These are phyloP conservation scores for Novymonas esmeraldas DNA, from an alignment of 208 protist species.

Conservation along the genomic window DNA sequence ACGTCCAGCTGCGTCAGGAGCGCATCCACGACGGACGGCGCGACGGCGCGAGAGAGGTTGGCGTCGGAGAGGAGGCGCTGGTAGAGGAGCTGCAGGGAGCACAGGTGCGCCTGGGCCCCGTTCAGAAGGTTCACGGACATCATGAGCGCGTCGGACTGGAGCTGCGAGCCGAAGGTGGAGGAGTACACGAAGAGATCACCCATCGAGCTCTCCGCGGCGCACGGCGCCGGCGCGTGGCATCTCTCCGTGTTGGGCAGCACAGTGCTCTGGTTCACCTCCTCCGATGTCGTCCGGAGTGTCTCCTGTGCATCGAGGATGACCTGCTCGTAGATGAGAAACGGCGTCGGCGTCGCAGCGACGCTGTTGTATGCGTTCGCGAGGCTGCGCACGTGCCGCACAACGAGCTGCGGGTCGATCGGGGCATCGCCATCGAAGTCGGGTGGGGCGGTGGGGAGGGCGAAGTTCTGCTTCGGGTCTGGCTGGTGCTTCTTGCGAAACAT, in stretches of 20 bases:
- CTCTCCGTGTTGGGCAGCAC: conserved; percentile 14
- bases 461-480: conserved; percentile 19
- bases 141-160: conserved; percentile 35
- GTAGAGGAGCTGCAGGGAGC: conserved; percentile 37
- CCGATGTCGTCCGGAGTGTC: conserved; percentile 13
- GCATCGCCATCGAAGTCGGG: conserved; percentile 82
- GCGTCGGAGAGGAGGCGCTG: conserved; percentile 32
- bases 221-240: conserved; percentile 9
- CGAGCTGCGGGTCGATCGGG: conserved; percentile 59
- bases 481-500: conserved; percentile 53
- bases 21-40: conserved; percentile 28
- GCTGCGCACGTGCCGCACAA: conserved; percentile 70
- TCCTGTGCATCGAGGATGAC: conserved; percentile 48
- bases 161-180: conserved; percentile 30
- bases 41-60: conserved; percentile 29
- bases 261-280: conserved; percentile 30
- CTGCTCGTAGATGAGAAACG: conserved; percentile 75
- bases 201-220: conserved; percentile 22
- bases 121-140: conserved; percentile 37
- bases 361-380: conserved; percentile 62
- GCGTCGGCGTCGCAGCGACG: conserved; percentile 43
- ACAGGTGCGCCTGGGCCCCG: conserved; percentile 18
- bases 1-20: conserved; percentile 35
- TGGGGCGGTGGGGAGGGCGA: conserved; percentile 50
- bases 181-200: conserved; percentile 31